Evolutionary conservation across 768 basidiomycete genomes (phyloP).

Genomic region (Lactifluus hygrophoroides): DNA sequence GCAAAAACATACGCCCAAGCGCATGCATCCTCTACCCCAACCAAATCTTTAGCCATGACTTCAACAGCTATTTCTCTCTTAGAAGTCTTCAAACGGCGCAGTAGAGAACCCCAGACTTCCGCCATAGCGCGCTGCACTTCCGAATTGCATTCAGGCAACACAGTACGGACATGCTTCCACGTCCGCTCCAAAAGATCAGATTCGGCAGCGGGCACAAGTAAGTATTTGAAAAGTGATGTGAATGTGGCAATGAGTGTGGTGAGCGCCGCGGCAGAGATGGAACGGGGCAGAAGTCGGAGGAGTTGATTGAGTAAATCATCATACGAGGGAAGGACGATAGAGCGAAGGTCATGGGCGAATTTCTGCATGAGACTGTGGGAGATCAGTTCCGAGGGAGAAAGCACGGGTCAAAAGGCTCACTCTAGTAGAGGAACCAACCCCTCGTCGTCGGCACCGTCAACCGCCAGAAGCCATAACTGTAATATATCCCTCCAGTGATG

Average conservation of each 20-base stretch:
- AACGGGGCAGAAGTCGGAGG: slow-evolving; percentile 46
- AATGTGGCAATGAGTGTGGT: slow-evolving; percentile 61
- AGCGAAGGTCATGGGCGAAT: slow-evolving; percentile 71
- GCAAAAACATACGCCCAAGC: slow-evolving; percentile 73
- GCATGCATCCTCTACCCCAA: slow-evolving; percentile 49
- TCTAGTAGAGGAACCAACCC: slow-evolving; percentile 66
- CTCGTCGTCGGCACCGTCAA: slow-evolving; percentile 60
- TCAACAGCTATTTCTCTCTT: slow-evolving; percentile 47
- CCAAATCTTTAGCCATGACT: slow-evolving; percentile 44
- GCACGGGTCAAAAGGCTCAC: slow-evolving; percentile 35
- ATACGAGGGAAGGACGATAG: slow-evolving; percentile 60
- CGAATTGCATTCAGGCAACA: slow-evolving; percentile 50
- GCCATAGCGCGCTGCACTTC: slow-evolving; percentile 73
- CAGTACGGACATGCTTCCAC: slow-evolving; percentile 45
- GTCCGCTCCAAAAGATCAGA: slow-evolving; percentile 47
- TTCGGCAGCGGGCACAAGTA: slow-evolving; percentile 56
- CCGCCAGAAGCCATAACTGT: slow-evolving; percentile 50
- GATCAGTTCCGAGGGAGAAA: slow-evolving; percentile 2
- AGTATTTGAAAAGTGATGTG: slow-evolving; percentile 59
- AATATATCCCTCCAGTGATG: slow-evolving; percentile 71
- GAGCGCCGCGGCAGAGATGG: slow-evolving; percentile 52
- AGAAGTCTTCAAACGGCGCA: slow-evolving; percentile 61
- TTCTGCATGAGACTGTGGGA: slow-evolving; percentile 63
- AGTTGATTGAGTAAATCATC: slow-evolving; percentile 45
- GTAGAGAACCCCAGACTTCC: slow-evolving; percentile 78